phyloP scores from a whole-genome alignment of 495 filamentous ascomycete genomes.

The Endocarpon pusillum region DNA sequence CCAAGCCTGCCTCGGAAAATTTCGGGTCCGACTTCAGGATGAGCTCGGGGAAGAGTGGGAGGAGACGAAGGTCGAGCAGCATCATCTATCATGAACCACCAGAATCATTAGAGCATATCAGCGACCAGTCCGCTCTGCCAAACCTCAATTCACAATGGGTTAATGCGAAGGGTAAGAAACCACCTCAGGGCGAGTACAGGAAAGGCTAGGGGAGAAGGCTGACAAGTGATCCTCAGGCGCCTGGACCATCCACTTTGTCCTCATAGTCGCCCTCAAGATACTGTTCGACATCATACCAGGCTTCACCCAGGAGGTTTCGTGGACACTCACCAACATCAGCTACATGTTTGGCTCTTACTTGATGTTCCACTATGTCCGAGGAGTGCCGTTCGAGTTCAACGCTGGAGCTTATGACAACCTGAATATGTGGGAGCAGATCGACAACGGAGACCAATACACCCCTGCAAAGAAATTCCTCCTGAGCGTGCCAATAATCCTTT shows the following conservation, averaged over 20 bases:
- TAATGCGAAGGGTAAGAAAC: constrained; percentile 77
- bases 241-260: constrained; percentile 89
- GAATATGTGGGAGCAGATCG: constrained; percentile 99
- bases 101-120: constrained; percentile 88
- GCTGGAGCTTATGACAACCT: constrained; percentile 97
- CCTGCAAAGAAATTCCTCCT: constrained; percentile 96
- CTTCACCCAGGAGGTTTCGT: constrained; percentile 90
- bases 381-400: constrained; percentile 98
- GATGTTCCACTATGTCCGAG: constrained; percentile 98
- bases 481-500: constrained; percentile 82
- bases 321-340: constrained; percentile 95
- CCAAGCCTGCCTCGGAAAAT: constrained; percentile 42
- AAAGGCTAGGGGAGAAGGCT: constrained; percentile 3
- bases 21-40: constrained; percentile 33
- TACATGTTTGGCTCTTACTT: constrained; percentile 98
- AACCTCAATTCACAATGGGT: constrained; percentile 98
- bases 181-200: constrained; percentile 1
- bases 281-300: constrained; percentile 90
- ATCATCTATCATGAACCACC: constrained; percentile 88
- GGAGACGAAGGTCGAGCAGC: constrained; percentile 84
- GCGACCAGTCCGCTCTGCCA: constrained; percentile 83
- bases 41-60: constrained; percentile 43
- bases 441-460: constrained; percentile 97
- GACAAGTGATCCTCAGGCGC: constrained; percentile 43
- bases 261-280: constrained; percentile 81